These are phyloP conservation scores for Ustilago vetiveriae DNA, from an alignment of 1,284 basidiomycete genomes.

Conservation along the genomic window DNA sequence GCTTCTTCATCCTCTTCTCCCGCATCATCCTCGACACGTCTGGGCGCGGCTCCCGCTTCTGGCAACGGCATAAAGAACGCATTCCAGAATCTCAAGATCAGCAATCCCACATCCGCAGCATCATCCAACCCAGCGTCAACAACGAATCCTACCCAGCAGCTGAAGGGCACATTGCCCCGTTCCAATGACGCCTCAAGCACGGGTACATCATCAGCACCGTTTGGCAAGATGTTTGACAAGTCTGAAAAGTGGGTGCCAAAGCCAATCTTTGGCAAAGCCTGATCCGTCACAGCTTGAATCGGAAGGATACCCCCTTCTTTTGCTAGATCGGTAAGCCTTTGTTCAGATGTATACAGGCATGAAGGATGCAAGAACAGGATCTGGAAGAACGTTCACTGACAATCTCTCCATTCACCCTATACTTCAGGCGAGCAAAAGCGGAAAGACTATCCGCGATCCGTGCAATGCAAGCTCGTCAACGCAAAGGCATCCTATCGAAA, in stretches of 20 bases:
- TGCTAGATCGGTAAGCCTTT: slow-evolving; percentile 34
- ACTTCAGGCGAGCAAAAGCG: slow-evolving; percentile 46
- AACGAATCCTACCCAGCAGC: no score
- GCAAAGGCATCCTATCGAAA: slow-evolving; percentile 50
- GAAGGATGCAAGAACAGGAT: no score
- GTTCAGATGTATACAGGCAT: not conserved
- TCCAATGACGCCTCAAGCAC: slow-evolving; percentile 2
- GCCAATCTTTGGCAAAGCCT: slow-evolving; percentile 55
- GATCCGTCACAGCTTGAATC: slow-evolving; percentile 10
- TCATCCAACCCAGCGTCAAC: slow-evolving; percentile 1
- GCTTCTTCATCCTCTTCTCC: slow-evolving; percentile 22
- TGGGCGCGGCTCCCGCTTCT: slow-evolving; percentile 3
- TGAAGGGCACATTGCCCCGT: no score
- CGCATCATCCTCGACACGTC: slow-evolving; percentile 15
- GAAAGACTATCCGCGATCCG: slow-evolving; percentile 52
- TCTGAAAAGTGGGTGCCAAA: slow-evolving; percentile 60
- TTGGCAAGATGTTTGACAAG: slow-evolving; percentile 50
- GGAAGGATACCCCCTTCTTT: slow-evolving; percentile 2
- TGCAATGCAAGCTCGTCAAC: slow-evolving; percentile 52
- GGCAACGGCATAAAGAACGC: slow-evolving; percentile 30
- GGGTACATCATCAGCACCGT: slow-evolving; percentile 10
- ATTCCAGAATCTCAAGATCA: slow-evolving; percentile 39
- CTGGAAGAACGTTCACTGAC: no score
- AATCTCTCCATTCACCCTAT: no score
- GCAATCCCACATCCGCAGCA: slow-evolving; percentile 5